Percentiles rank a stretch among this genome's conserved stretches.
Evolutionary conservation across 1,284 basidiomycete genomes (phyloP).

Genomic region (Trametes hirsuta): DNA sequence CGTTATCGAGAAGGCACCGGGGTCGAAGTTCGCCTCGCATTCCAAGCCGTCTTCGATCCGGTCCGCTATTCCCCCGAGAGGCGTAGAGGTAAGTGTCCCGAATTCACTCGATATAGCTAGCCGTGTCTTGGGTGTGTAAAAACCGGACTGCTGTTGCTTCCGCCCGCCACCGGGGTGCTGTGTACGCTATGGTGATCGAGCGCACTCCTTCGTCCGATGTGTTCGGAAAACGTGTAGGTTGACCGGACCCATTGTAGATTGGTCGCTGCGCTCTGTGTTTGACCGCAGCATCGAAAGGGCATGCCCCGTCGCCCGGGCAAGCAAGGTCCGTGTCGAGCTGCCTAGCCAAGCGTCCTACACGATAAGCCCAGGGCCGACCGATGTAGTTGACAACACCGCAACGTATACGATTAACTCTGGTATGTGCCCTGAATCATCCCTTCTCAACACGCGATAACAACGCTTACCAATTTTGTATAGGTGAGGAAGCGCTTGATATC

Average conservation of each 20-base stretch:
- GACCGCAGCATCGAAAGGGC: constrained; percentile 63
- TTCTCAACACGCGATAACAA: neutral
- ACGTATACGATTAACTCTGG: constrained; percentile 53
- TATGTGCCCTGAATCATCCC: constrained; percentile 34
- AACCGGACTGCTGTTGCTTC: neutral
- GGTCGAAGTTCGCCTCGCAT: constrained; percentile 73
- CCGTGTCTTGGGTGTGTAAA: constrained; percentile 2
- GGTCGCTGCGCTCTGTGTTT: constrained; percentile 80
- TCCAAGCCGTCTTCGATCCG: constrained; percentile 85
- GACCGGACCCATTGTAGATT: constrained; percentile 50
- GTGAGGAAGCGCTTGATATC: constrained; percentile 47
- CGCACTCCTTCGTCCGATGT: constrained; percentile 1
- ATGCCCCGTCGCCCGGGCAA: constrained; percentile 63
- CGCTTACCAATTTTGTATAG: constrained; percentile 16
- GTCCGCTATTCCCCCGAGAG: constrained; percentile 54
- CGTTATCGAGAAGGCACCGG: constrained; percentile 55
- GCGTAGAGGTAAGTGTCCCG: constrained; percentile 55
- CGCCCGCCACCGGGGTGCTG: neutral
- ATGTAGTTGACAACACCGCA: constrained; percentile 38
- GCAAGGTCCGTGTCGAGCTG: constrained; percentile 52
- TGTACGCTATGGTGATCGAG: neutral
- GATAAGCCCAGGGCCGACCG: constrained; percentile 54
- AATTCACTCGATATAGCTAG: neutral
- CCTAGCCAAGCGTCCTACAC: constrained; percentile 46
- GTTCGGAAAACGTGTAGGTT: constrained; percentile 1